Evolutionary conservation across 352 stramenopile species (phyloP).

Genomic region (Phytophthora colocasiae): DNA sequence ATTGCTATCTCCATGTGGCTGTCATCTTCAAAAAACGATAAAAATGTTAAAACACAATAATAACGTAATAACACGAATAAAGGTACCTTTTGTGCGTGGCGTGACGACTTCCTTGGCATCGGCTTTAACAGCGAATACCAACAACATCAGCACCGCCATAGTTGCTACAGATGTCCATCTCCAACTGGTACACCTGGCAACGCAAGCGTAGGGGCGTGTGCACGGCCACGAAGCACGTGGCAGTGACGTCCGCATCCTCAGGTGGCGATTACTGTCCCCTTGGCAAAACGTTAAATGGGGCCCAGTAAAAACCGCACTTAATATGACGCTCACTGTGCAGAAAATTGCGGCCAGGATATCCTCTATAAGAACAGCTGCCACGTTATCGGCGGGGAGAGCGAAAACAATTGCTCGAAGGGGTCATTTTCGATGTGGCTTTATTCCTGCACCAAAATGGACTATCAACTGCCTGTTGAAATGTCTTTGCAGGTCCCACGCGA

Average conservation of each 20-base stretch:
- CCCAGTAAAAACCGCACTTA: not conserved
- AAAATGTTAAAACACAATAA: slow-evolving; percentile 12
- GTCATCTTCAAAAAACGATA: slow-evolving; percentile 9
- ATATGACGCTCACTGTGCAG: too few species aligned
- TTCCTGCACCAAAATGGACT: too few species aligned
- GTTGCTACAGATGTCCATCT: not conserved
- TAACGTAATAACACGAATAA: slow-evolving; percentile 9
- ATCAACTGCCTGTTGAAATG: too few species aligned
- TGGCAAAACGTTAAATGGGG: slow-evolving; percentile 26
- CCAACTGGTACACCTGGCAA: not conserved
- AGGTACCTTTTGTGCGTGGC: slow-evolving; percentile 20
- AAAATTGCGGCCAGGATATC: too few species aligned
- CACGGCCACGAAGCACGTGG: slow-evolving; percentile 2
- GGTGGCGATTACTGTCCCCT: slow-evolving; percentile 1
- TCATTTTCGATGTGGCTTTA: too few species aligned
- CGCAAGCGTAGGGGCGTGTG: not conserved
- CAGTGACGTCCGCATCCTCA: slow-evolving; percentile 22
- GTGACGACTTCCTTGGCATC: slow-evolving; percentile 33
- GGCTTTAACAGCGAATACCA: slow-evolving; percentile 10
- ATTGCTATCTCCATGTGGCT: slow-evolving; percentile 28
- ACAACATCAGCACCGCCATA: slow-evolving; percentile 8
- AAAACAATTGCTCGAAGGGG: too few species aligned
- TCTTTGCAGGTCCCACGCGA: too few species aligned
- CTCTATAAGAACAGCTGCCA: too few species aligned
- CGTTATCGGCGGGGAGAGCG: too few species aligned